A percentile compares a stretch with the other conserved stretches of the same genome.
phyloP scores from a whole-genome alignment of 2,329 filamentous ascomycete species.

The Acrodontium crateriforme region DNA sequence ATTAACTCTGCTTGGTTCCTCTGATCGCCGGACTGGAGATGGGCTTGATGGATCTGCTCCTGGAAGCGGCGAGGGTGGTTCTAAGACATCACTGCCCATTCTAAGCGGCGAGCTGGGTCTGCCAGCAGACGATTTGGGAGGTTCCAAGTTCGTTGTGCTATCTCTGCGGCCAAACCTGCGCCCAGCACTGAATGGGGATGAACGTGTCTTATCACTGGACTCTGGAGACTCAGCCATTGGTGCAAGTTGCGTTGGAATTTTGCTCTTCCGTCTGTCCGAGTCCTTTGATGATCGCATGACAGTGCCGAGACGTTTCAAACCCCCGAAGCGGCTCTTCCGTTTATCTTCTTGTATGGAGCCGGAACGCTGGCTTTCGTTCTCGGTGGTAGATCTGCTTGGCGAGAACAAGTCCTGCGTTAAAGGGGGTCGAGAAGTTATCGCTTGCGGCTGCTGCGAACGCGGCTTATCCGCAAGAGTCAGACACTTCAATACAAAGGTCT shows the following conservation, averaged over 20 bases:
- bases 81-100: constrained; percentile 18
- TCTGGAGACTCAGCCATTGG: constrained; percentile 31
- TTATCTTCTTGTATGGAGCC: constrained; percentile 36
- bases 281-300: too few species aligned
- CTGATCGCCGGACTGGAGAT: constrained; percentile 6
- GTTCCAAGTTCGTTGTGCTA: constrained; percentile 32
- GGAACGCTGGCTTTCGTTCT: constrained; percentile 15
- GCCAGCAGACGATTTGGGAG: constrained; percentile 10
- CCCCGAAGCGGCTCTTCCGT: constrained; percentile 35
- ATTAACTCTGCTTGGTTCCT: constrained; percentile 10
- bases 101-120: constrained; percentile 19
- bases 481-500: constrained; percentile 44
- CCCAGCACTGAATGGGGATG: constrained; percentile 49
- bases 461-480: constrained; percentile 18
- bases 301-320: constrained; percentile 46
- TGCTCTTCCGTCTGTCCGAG: constrained; percentile 37
- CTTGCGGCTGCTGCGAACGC: constrained; percentile 3
- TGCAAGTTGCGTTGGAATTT: constrained; percentile 44
- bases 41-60: constrained; percentile 4
- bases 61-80: constrained; percentile 8
- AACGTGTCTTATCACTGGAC: constrained; percentile 42
- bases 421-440: constrained; percentile 4
- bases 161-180: constrained; percentile 48
- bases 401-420: constrained; percentile 6
- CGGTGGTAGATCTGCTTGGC: constrained; percentile 11